Evolutionary conservation across 768 basidiomycete species (phyloP).

Genomic region (Megacollybia marginata): DNA sequence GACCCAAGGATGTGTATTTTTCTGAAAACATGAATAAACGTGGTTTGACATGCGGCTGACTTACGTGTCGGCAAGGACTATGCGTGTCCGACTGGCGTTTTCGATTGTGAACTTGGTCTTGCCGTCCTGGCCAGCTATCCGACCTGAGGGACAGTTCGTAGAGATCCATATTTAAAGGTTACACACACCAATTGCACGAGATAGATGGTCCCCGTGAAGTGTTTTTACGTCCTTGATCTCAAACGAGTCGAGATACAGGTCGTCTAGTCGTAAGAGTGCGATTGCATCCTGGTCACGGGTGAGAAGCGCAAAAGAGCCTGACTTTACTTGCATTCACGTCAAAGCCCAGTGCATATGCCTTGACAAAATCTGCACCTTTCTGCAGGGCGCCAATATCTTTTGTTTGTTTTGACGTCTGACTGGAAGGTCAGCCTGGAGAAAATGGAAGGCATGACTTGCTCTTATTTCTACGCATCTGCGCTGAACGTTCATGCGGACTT

Average conservation of each 20-base stretch:
- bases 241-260: slow-evolving; percentile 96
- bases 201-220: slow-evolving; percentile 93
- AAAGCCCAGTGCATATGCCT: slow-evolving; percentile 91
- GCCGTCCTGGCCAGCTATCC: slow-evolving; percentile 97
- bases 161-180: background rate
- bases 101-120: slow-evolving; percentile 99
- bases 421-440: background rate
- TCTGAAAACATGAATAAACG: slow-evolving; percentile 31
- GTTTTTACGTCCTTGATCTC: slow-evolving; percentile 99
- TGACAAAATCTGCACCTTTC: slow-evolving; percentile 95
- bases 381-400: slow-evolving; percentile 90
- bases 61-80: slow-evolving; percentile 95
- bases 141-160: slow-evolving; percentile 40
- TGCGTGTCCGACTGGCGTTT: slow-evolving; percentile 94
- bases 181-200: slow-evolving; percentile 82
- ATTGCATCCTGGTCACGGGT: slow-evolving; percentile 68
- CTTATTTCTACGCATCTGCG: slow-evolving; percentile 86
- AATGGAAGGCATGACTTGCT: slow-evolving; percentile 39
- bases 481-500: slow-evolving; percentile 95
- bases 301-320: background rate
- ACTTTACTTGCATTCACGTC: slow-evolving; percentile 74
- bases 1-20: slow-evolving; percentile 99
- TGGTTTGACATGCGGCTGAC: slow-evolving; percentile 19
- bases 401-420: slow-evolving; percentile 88
- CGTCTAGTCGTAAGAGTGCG: slow-evolving; percentile 90